Conservation (phyloP, 257 asterid species). For the Nicotiana paniculata region DNA sequence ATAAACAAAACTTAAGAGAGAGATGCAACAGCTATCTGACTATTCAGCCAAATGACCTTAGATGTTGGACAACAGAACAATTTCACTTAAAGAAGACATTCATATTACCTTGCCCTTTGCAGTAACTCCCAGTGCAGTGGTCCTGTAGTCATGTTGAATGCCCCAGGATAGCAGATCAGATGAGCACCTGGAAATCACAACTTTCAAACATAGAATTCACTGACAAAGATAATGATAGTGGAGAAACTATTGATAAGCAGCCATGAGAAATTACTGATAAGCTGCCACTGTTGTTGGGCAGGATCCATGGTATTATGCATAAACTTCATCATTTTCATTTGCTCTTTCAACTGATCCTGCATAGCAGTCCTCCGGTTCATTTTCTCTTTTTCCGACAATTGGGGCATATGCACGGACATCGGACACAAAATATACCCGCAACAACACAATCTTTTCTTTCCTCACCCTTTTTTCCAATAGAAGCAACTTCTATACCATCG, state of each 20-base stretch:
- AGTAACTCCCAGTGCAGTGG: constrained; percentile 96
- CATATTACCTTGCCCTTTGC: constrained; percentile 70
- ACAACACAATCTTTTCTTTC: too few species aligned
- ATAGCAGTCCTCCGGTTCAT: too few species aligned
- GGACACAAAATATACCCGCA: too few species aligned
- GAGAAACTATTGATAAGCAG: not conserved
- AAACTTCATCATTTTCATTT: too few species aligned
- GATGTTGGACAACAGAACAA: not conserved
- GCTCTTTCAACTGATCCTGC: too few species aligned
- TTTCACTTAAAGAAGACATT: not conserved
- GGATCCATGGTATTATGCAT: not conserved
- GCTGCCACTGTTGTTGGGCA: not conserved
- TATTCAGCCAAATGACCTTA: not conserved
- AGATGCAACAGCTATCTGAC: not conserved
- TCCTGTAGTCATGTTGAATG: constrained; percentile 93
- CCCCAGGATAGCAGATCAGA: constrained; percentile 94
- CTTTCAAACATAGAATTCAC: not conserved
- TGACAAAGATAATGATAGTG: not conserved
- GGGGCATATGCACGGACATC: too few species aligned
- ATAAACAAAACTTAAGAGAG: constrained; percentile 8
- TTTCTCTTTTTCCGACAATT: too few species aligned
- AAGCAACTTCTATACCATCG: too few species aligned
- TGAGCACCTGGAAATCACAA: constrained; percentile 58
- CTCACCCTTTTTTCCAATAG: too few species aligned
- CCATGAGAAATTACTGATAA: not conserved